Base-by-base conservation (phyloP, 495 filamentous ascomycete genomes). In the Lichenothelia convexa region DNA sequence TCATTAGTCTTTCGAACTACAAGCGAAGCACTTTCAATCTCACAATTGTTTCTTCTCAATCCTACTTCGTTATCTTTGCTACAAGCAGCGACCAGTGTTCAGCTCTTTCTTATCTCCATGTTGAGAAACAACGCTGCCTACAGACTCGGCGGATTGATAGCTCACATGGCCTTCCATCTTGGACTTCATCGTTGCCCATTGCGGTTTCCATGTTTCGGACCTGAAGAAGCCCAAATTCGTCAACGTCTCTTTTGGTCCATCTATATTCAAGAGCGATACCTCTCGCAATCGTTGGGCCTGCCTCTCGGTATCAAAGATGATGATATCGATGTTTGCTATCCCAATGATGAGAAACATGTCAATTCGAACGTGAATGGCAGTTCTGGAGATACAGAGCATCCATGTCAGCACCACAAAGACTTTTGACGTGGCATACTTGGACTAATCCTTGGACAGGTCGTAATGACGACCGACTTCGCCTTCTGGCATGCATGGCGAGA, bases 321-420 rank as follows among this genome's bases (percentile, higher is more conserved):
- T 42, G 64, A 68, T 39, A 55, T 67, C 31, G 64, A 68, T 39
- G 64, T 68, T 6, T 68, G 64, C 40, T 62, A 62, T 38, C 64
- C 57, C 0, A 54, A 19, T 20, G 15, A 42, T 3, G 42, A 45
- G 21, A 18, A 19, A 19, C 42, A 45, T 20, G 5, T n/a, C 9
- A n/a, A n/a, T n/a, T n/a, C n/a, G n/a, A n/a, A n/a, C n/a, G n/a
- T n/a, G n/a, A n/a, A n/a, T n/a, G n/a, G n/a, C n/a, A n/a, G n/a
- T n/a, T n/a, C n/a, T n/a, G n/a, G n/a, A n/a, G n/a, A n/a, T n/a
- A n/a, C n/a, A n/a, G n/a, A n/a, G n/a, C n/a, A n/a, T n/a, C n/a
- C n/a, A n/a, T n/a, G n/a, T n/a, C n/a, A n/a, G n/a, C n/a, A n/a
- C n/a, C n/a, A n/a, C n/a, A n/a, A n/a, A n/a, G n/a, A n/a, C n/a